A percentile compares a stretch with the other conserved stretches of the same genome.
phyloP scores from a whole-genome alignment of 768 basidiomycete species.

The Leccinum fibrillosum region DNA sequence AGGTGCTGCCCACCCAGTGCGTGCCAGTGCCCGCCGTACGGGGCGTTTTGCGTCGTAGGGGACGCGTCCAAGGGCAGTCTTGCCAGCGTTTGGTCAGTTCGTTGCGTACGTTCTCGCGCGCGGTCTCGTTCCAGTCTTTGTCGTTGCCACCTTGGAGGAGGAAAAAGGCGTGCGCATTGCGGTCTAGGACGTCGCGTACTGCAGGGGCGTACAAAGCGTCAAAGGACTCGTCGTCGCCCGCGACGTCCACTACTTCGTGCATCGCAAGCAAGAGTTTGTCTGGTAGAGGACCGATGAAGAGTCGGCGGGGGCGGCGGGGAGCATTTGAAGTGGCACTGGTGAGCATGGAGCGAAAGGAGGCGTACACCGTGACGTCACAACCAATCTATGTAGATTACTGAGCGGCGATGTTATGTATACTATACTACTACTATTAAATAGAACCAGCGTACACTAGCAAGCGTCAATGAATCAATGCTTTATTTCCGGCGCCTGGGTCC shows the following conservation, averaged over 20 bases:
- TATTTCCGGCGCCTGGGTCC: conserved; percentile 22
- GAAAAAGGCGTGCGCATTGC: conserved; percentile 64
- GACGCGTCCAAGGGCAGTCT: conserved; percentile 61
- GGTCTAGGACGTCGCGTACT: conserved; percentile 41
- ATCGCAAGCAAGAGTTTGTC: conserved; percentile 48
- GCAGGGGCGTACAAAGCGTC: conserved; percentile 36
- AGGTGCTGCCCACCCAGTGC: conserved; percentile 70
- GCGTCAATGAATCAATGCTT: conserved; percentile 20
- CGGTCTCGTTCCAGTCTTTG: conserved; percentile 64
- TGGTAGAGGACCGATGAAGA: conserved; percentile 79
- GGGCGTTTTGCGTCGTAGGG: conserved; percentile 33
- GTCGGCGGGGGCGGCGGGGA: conserved; percentile 32
- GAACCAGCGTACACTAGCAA: conserved; percentile 1
- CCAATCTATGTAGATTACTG: conserved; percentile 6
- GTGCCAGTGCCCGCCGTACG: conserved; percentile 8
- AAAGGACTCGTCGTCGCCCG: conserved; percentile 30
- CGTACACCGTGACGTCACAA: conserved; percentile 29
- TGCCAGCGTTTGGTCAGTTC: conserved; percentile 63
- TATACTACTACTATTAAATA: conserved; percentile 9
- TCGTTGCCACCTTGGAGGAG: conserved; percentile 57
- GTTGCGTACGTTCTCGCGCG: conserved; percentile 47
- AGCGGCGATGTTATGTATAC: conserved; percentile 18
- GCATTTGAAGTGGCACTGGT: background rate
- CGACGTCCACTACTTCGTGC: conserved; percentile 26
- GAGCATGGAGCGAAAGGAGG: background rate